Conservation (phyloP, 768 basidiomycete genomes). For the Boletus eberwhitei region DNA sequence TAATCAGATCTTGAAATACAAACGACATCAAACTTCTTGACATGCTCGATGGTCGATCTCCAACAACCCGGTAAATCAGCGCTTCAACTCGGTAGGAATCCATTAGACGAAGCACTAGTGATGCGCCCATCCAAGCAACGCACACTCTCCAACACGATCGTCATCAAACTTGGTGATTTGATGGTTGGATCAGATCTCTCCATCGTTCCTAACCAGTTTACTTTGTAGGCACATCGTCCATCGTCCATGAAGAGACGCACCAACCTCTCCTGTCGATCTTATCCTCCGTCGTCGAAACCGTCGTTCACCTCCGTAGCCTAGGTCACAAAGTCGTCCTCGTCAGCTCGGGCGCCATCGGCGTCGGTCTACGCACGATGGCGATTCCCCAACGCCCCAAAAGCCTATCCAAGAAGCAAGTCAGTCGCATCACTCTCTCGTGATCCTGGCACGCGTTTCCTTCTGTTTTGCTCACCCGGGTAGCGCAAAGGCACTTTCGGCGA, state of each 20-base stretch:
- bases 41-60: conserved; percentile 10
- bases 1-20: not conserved
- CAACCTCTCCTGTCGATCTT: conserved; percentile 88
- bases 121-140: conserved; percentile 24
- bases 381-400: conserved; percentile 76
- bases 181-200: not conserved
- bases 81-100: not conserved
- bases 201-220: conserved; percentile 8
- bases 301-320: conserved; percentile 65
- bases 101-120: conserved; percentile 8
- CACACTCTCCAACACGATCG: conserved; percentile 56
- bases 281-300: conserved; percentile 90
- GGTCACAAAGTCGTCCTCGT: conserved; percentile 96
- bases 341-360: conserved; percentile 96
- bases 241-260: conserved; percentile 92
- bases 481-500: conserved; percentile 85
- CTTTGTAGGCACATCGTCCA: conserved; percentile 79
- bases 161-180: conserved; percentile 79
- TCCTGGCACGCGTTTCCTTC: not conserved
- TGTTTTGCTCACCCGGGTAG: conserved; percentile 20
- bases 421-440: conserved; percentile 18
- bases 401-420: conserved; percentile 86
- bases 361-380: conserved; percentile 90
- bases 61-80: conserved; percentile 9
- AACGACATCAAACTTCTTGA: not conserved